A percentile compares a stretch with the other conserved stretches of the same genome.
Evolutionary conservation across 176 grass and related monocot genomes (phyloP).

Genomic region (Ensete glaucum): DNA sequence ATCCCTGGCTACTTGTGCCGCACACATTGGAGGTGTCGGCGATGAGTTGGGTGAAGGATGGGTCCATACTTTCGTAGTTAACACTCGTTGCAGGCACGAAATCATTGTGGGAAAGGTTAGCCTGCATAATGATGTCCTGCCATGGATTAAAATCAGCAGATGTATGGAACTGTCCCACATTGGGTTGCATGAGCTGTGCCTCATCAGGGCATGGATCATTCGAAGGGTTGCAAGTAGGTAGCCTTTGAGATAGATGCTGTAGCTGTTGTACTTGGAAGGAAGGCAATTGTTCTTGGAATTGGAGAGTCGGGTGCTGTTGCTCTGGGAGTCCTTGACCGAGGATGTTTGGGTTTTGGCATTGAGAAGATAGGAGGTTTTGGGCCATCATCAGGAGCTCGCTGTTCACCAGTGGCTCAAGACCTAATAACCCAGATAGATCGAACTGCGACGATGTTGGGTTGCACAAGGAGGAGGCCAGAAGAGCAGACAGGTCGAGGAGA

Average conservation of each 20-base stretch:
- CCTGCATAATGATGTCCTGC: constrained; percentile 25
- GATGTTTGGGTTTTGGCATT: constrained; percentile 8
- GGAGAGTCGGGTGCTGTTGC: constrained; percentile 11
- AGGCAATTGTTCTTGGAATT: neutral
- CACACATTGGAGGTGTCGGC: constrained; percentile 29
- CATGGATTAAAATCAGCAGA: constrained; percentile 14
- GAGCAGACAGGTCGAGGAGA: constrained; percentile 63
- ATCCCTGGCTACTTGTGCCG: constrained; percentile 24
- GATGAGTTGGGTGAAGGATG: constrained; percentile 22
- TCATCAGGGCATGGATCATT: constrained; percentile 14
- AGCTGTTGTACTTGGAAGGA: neutral
- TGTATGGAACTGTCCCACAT: constrained; percentile 28
- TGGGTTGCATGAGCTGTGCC: constrained; percentile 15
- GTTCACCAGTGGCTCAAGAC: constrained; percentile 53
- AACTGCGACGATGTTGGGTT: constrained; percentile 37
- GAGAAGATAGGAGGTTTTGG: constrained; percentile 23
- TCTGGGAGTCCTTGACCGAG: neutral
- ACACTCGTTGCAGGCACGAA: neutral
- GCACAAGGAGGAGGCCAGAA: constrained; percentile 51
- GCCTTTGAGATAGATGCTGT: neutral
- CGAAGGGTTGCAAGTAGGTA: neutral
- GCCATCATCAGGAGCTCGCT: constrained; percentile 60
- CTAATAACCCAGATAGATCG: constrained; percentile 52
- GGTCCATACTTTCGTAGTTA: constrained; percentile 1
- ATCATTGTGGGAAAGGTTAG: neutral